These are phyloP conservation scores for Leccinum aurantiacum DNA, from an alignment of 768 basidiomycete genomes.

Conservation along the genomic window DNA sequence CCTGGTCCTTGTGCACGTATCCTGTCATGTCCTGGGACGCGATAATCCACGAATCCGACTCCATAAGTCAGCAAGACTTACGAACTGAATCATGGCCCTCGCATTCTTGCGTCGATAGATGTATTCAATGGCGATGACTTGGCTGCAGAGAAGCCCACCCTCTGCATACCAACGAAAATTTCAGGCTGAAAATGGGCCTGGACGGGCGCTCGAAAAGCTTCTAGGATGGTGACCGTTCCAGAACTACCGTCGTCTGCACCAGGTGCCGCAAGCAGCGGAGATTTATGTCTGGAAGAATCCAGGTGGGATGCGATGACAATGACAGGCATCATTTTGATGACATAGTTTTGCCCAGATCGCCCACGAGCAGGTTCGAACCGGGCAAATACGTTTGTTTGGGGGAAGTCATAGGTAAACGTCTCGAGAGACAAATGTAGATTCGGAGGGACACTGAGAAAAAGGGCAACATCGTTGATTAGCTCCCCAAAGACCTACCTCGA, in stretches of 20 bases:
- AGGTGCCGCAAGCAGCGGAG: no score
- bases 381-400: constrained; percentile 21
- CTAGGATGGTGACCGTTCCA: constrained; percentile 71
- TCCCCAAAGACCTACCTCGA: neutral
- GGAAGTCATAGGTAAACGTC: constrained; percentile 22
- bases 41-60: neutral
- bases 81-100: constrained; percentile 50
- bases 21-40: constrained; percentile 34
- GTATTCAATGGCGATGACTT: constrained; percentile 53
- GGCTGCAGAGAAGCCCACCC: constrained; percentile 28
- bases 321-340: no score
- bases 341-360: constrained; percentile 4
- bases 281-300: constrained; percentile 38
- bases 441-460: constrained; percentile 1
- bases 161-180: constrained; percentile 80
- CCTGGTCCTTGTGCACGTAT: constrained; percentile 20
- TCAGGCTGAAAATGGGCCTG: constrained; percentile 66
- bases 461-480: neutral
- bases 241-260: no score
- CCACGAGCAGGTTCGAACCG: constrained; percentile 22
- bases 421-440: constrained; percentile 18
- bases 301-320: constrained; percentile 45
- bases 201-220: constrained; percentile 73
- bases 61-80: constrained; percentile 26
- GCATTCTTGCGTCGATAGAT: constrained; percentile 44